phyloP scores from a whole-genome alignment of 176 grass and related monocot genomes.

The Musa itinerans region DNA sequence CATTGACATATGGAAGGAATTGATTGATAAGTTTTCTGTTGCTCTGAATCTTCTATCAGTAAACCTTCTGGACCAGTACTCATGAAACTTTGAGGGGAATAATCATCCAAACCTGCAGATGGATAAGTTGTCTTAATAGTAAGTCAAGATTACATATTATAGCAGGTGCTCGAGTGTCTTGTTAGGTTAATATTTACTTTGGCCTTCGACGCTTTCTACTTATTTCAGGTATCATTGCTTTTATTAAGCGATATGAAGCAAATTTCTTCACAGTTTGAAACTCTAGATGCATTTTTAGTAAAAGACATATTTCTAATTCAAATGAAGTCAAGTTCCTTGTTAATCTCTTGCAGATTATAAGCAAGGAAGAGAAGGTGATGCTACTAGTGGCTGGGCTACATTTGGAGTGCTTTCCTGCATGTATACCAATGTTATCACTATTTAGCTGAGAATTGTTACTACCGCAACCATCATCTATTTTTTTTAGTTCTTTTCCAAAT shows the following conservation, averaged over 20 bases:
- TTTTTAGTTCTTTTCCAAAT: slow-evolving; percentile 2
- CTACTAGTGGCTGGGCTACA: slow-evolving; percentile 62
- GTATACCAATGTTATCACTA: slow-evolving; percentile 32
- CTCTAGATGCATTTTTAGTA: neutral
- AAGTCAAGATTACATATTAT: neutral
- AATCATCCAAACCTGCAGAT: too few species aligned
- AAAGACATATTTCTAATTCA: neutral
- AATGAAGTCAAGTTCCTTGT: slow-evolving; percentile 5
- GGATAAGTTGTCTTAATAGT: too few species aligned
- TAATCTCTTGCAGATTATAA: slow-evolving; percentile 37
- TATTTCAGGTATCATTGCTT: neutral
- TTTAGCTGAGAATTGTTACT: neutral
- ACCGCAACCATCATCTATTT: neutral
- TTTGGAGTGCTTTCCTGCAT: slow-evolving; percentile 82
- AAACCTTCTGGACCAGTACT: neutral
- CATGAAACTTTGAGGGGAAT: too few species aligned
- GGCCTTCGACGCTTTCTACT: neutral
- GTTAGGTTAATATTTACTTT: neutral
- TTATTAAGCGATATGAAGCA: neutral
- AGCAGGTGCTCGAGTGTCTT: neutral
- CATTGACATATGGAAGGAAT: neutral
- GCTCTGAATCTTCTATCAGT: neutral
- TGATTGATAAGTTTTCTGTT: neutral
- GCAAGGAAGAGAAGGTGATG: slow-evolving; percentile 46
- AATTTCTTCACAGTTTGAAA: neutral